Evolutionary conservation across 352 stramenopile species (phyloP), one percentile per base, ranked within the genome.

Genomic region (Pythium aphanidermatum): DNA sequence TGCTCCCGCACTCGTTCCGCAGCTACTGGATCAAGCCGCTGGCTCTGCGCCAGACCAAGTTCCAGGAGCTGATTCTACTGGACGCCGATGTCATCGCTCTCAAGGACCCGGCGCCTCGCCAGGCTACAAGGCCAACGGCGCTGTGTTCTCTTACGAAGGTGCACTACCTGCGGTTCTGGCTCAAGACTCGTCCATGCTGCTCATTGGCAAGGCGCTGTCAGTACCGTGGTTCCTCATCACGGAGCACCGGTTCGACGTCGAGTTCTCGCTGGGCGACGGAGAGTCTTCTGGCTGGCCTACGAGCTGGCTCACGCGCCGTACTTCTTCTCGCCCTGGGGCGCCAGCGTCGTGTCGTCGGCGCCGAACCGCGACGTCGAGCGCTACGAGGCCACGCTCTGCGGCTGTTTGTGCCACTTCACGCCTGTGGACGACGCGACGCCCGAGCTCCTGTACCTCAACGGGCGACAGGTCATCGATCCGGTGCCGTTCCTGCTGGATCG

Each of bases 261-360:
- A 71, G 50, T 86, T 85, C 43, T 90, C 77, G 11, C 76, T 64
- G 42, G 74, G 76, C 10, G 76, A 86, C 52, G 87, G 88, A 34
- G 79, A 92, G 29, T 43, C 70, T 89, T 88, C 39, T 92, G 79
- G 79, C 53, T 92, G 17, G 64, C 76, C 30, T 89, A 68, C 44
- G 70, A 83, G 51, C 65, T 92, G 4, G 65, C 72, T 0, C 65
- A 79, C 35, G 54, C 46, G 3, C 46, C 63, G 14, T 92, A 88
- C 51, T 72, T 67, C 30, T 87, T 89, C 52, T 88, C 74, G 6
- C 76, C 76, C 0, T 86, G 67, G 68, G 73, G 72, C 5, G 68
- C 72, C 10, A 82, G 68, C 8, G 68, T 79, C 42, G 53, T 89
- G 6, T 72, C 74, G 4, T 63, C 63, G 2, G 53, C 46, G 5